phyloP scores from a whole-genome alignment of 495 filamentous ascomycete species.

The Podospora pseudopauciseta region DNA sequence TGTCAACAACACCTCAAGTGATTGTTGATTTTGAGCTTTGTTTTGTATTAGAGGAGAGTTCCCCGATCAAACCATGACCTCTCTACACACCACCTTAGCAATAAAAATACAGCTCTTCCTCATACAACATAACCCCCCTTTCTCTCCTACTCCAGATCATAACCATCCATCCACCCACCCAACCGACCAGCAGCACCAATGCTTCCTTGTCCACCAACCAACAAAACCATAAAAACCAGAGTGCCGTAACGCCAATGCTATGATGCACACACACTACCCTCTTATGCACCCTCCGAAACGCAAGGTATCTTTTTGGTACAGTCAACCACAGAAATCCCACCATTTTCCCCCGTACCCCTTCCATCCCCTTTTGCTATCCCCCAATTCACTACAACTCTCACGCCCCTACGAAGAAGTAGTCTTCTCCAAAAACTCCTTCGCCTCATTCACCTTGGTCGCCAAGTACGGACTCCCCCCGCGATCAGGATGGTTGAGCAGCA shows the following conservation, averaged over 20 bases:
- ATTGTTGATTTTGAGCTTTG: no score
- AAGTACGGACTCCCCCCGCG: slow-evolving; percentile 94
- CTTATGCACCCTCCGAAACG: not conserved
- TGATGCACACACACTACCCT: slow-evolving; percentile 20
- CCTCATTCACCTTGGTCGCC: slow-evolving; percentile 96
- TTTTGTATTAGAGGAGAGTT: not conserved
- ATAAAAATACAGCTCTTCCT: not conserved
- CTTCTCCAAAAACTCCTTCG: slow-evolving; percentile 95
- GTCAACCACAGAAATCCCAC: not conserved
- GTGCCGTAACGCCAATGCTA: slow-evolving; percentile 30
- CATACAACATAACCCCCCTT: not conserved
- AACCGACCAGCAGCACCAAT: not conserved
- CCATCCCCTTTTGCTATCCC: not conserved
- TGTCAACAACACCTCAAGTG: no score
- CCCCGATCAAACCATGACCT: not conserved
- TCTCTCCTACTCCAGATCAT: not conserved
- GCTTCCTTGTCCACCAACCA: slow-evolving; percentile 3
- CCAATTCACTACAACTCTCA: no score
- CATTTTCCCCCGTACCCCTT: not conserved
- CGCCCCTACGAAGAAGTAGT: slow-evolving; percentile 21
- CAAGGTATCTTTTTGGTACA: not conserved
- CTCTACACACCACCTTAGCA: not conserved
- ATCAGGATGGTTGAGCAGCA: slow-evolving; percentile 97
- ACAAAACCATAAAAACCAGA: slow-evolving; percentile 8
- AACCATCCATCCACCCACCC: not conserved